Evolutionary conservation across 164 flowering plant species (phyloP), one percentile per base, ranked within the genome.

Genomic region (Vitis riparia): DNA sequence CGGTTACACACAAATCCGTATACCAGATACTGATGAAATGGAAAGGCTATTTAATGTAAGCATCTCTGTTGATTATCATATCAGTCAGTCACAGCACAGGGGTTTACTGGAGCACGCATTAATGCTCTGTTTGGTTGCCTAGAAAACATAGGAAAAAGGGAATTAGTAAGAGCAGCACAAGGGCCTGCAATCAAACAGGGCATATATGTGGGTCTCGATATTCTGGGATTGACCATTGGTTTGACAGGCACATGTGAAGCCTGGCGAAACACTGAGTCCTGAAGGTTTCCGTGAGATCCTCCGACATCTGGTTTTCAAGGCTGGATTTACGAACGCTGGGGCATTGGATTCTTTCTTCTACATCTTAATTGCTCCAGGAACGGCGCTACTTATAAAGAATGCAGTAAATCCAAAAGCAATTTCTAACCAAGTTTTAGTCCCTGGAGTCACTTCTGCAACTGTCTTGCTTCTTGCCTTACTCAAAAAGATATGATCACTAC

Each of bases 391-490:
- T 23, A 17, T 86, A 50, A 88, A 88, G 78, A 77, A 79, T 52
- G 30, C 71, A 4, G 13, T 82, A 4, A 48, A 64, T 4, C 89
- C 89, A 0, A 74, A 67, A 27, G 59, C 72, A 0, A 65, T 88
- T 3, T 82, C 85, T 6, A 76, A 85, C 66, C 87, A 81, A 5
- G 19, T 83, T 16, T 84, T 86, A 72, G 79, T 86, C 53, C 89
- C 92, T 3, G 79, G 57, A 15, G 80, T 85, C 70, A 88, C 92
- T 15, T 85, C 92, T 56, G 85, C 83, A 68, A 82, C 92, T 49
- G 89, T 86, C 63, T 81, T 76, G 49, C 9, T 79, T 47, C 92
- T 88, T 48, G 85, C 89, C 16, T 75, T 71, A 51, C 71, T 82
- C 3, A 81, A 85, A 78, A 88, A 88, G 76, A 78, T 88, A 48